These are phyloP conservation scores for Symbiodinium pilosum DNA, from an alignment of 73 alveolate species.

Conservation along the genomic window DNA sequence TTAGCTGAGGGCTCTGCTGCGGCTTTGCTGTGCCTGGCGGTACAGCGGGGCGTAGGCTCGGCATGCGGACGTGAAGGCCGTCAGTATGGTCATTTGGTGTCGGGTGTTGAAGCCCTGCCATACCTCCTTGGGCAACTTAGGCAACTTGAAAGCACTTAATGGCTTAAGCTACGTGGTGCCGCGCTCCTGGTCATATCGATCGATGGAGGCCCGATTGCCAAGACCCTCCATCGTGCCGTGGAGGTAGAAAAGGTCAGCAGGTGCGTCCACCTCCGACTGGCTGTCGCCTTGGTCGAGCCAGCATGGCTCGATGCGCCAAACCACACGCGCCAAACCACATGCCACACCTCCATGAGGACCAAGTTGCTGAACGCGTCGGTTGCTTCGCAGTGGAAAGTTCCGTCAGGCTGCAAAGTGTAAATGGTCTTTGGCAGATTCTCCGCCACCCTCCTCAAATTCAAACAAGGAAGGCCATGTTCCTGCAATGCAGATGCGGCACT, in stretches of 20 bases:
- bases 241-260: conserved; percentile 69
- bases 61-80: conserved; percentile 80
- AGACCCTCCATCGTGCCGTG: conserved; percentile 19
- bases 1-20: neutral
- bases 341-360: too few species aligned
- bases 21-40: conserved; percentile 40
- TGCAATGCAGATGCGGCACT: too few species aligned
- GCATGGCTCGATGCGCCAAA: too few species aligned
- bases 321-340: too few species aligned
- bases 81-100: conserved; percentile 71
- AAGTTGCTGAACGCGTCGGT: neutral
- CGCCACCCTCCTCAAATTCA: conserved; percentile 30
- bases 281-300: conserved; percentile 37
- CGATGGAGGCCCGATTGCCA: conserved; percentile 90
- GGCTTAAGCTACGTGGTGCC: neutral
- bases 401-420: conserved; percentile 32
- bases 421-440: conserved; percentile 58
- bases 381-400: neutral
- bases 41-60: conserved; percentile 67
- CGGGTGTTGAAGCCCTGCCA: neutral
- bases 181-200: conserved; percentile 50
- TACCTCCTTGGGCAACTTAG: neutral
- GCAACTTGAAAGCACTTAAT: too few species aligned
- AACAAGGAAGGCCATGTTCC: too few species aligned
- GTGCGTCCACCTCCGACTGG: conserved; percentile 40